Conservation (phyloP, 116 monocot species). For the Thalassia testudinum region DNA sequence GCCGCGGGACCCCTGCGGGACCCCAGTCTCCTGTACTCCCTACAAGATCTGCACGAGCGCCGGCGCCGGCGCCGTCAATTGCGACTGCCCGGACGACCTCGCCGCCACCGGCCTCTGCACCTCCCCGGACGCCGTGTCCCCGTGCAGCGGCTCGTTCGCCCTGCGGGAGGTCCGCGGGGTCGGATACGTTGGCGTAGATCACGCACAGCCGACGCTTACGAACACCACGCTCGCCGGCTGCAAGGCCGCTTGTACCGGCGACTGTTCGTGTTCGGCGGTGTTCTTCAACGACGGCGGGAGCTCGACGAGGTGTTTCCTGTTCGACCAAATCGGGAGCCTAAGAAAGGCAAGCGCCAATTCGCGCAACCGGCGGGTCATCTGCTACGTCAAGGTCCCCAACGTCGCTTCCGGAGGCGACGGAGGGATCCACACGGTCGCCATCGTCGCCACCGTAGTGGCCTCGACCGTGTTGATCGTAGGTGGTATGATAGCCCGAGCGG, state of each 20-base stretch:
- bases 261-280: slow-evolving; percentile 57
- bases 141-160: neutral
- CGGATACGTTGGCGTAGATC: slow-evolving; percentile 44
- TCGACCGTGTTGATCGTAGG: slow-evolving; percentile 15
- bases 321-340: slow-evolving; percentile 58
- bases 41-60: slow-evolving; percentile 29
- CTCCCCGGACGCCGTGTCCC: neutral
- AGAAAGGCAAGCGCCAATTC: neutral
- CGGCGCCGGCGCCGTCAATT: slow-evolving; percentile 22
- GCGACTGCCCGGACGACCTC: slow-evolving; percentile 20
- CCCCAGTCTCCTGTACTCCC: slow-evolving; percentile 37
- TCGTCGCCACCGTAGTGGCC: slow-evolving; percentile 4
- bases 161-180: slow-evolving; percentile 9
- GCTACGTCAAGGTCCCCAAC: neutral
- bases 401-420: slow-evolving; percentile 1
- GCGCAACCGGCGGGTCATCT: neutral
- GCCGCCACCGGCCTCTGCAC: neutral
- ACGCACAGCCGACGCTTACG: slow-evolving; percentile 21
- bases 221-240: slow-evolving; percentile 23
- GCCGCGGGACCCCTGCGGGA: slow-evolving; percentile 25
- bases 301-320: slow-evolving; percentile 45
- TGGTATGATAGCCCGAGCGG: slow-evolving; percentile 14
- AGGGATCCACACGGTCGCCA: neutral
- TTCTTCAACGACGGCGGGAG: slow-evolving; percentile 19
- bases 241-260: slow-evolving; percentile 21